These are phyloP conservation scores for Monosporascus cannonballus DNA, from an alignment of 2,329 filamentous ascomycete genomes.

Conservation along the genomic window DNA sequence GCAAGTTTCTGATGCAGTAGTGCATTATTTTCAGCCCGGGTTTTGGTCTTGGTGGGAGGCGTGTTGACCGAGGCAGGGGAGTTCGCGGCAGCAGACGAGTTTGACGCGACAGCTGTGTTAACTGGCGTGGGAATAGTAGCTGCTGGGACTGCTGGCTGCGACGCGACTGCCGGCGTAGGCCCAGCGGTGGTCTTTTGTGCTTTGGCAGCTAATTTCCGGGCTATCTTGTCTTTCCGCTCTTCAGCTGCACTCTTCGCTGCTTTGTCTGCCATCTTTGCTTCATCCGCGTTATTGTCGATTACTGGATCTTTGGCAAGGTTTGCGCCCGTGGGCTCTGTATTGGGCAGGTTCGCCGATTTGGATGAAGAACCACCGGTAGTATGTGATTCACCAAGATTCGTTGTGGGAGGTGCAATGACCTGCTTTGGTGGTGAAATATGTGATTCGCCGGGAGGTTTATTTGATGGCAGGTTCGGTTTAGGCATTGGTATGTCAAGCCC, in stretches of 20 bases:
- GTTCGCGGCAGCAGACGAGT: neutral
- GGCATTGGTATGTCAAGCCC: conserved; percentile 45
- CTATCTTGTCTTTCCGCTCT: conserved; percentile 29
- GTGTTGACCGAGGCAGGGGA: neutral
- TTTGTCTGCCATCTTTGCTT: conserved; percentile 16
- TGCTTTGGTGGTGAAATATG: conserved; percentile 1
- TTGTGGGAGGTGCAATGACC: neutral
- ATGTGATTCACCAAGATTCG: conserved; percentile 2
- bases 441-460: conserved; percentile 3
- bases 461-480: conserved; percentile 10
- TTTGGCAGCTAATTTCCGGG: conserved; percentile 27
- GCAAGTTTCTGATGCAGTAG: conserved; percentile 74
- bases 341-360: conserved; percentile 1
- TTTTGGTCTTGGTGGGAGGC: conserved; percentile 42
- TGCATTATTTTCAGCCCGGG: conserved; percentile 56
- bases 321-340: neutral
- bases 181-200: conserved; percentile 21
- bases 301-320: neutral
- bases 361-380: conserved; percentile 3
- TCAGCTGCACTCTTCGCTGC: conserved; percentile 19
- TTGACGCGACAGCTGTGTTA: neutral
- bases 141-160: neutral
- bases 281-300: neutral
- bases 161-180: neutral
- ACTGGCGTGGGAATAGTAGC: neutral